Evolutionary conservation across 2,329 filamentous ascomycete species (phyloP).

Genomic region (Colletotrichum horii): DNA sequence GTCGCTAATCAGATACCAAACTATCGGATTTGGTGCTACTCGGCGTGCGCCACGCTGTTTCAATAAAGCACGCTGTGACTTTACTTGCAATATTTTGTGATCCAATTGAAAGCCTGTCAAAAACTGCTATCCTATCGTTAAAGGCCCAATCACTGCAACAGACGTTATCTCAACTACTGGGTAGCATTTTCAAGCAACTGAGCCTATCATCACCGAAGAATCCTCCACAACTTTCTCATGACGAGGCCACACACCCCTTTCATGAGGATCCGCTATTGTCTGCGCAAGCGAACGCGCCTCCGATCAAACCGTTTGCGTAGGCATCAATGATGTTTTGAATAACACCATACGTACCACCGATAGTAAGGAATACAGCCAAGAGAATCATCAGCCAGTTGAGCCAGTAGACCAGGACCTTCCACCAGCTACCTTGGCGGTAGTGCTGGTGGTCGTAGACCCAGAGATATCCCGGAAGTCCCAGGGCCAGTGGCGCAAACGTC

Average conservation of each 20-base stretch:
- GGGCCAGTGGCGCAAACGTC: conserved; percentile 39
- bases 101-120: not conserved
- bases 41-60: not conserved
- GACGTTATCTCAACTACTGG: not conserved
- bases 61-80: not conserved
- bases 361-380: conserved; percentile 40
- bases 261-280: conserved; percentile 45
- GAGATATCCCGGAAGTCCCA: conserved; percentile 38
- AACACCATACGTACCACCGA: conserved; percentile 49
- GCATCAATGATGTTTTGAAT: conserved; percentile 56
- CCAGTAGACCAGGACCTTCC: conserved; percentile 32
- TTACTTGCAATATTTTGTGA: not conserved
- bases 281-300: conserved; percentile 51
- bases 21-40: not conserved
- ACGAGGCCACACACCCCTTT: no score
- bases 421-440: conserved; percentile 31
- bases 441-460: conserved; percentile 40
- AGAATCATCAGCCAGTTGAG: conserved; percentile 39
- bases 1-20: not conserved
- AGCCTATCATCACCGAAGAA: not conserved
- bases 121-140: not conserved
- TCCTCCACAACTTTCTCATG: not conserved
- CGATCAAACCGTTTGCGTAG: conserved; percentile 51
- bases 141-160: not conserved
- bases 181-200: not conserved